phyloP scores from a whole-genome alignment of 495 filamentous ascomycete species.

The Corynascus novoguineensis region DNA sequence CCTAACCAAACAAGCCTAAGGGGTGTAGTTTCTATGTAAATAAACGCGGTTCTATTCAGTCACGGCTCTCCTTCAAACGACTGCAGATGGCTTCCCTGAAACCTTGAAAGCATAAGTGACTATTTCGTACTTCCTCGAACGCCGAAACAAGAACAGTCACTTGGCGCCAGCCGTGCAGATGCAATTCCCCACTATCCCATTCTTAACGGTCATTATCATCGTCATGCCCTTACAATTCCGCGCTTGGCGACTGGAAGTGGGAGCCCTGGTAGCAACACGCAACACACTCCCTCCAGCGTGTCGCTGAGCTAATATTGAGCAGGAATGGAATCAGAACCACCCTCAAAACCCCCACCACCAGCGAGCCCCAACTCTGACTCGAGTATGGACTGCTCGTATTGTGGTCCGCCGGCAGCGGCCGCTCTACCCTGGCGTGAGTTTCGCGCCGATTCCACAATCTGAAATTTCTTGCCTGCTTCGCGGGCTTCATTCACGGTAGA shows the following conservation, averaged over 20 bases:
- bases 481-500: conserved; percentile 60
- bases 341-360: neutral
- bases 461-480: conserved; percentile 67
- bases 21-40: too few relatives aligned
- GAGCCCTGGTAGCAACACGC: neutral
- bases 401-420: neutral
- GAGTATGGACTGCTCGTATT: neutral
- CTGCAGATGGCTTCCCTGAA: neutral
- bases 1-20: too few relatives aligned
- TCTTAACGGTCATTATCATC: neutral
- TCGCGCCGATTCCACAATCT: conserved; percentile 47
- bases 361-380: neutral
- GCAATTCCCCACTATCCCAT: neutral
- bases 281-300: neutral
- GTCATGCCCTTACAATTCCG: neutral
- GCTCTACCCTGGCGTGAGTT: conserved; percentile 18
- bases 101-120: neutral
- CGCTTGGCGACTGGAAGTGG: too few relatives aligned
- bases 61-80: too few relatives aligned
- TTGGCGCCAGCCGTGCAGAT: conserved; percentile 1
- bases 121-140: neutral
- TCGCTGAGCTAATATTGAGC: neutral
- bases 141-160: neutral
- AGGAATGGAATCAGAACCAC: neutral
- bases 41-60: too few relatives aligned